Conservation (phyloP, 2,329 filamentous ascomycete species). For the Cercospora brassicicola region DNA sequence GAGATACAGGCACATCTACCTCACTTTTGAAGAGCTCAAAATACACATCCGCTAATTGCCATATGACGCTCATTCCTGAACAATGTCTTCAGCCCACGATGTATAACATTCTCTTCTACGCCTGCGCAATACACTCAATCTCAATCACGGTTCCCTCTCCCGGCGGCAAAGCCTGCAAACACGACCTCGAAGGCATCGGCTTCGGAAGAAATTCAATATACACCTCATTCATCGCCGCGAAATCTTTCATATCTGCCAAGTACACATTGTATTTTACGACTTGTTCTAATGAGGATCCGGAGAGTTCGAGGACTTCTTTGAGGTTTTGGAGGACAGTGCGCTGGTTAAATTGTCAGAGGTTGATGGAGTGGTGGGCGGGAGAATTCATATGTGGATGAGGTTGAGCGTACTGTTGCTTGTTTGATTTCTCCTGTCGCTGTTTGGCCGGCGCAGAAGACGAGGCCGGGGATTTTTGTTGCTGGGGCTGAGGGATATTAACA, state of each 20-base stretch:
- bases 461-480: constrained; percentile 48
- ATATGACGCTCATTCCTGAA: too few species aligned
- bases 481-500: constrained; percentile 37
- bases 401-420: constrained; percentile 44
- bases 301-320: constrained; percentile 15
- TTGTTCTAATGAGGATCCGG: constrained; percentile 47
- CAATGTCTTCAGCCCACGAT: neutral
- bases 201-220: constrained; percentile 40
- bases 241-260: constrained; percentile 63
- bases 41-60: too few species aligned
- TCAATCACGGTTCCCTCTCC: constrained; percentile 49
- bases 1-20: too few species aligned
- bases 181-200: constrained; percentile 21
- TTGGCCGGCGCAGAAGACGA: constrained; percentile 51
- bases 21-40: too few species aligned
- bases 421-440: constrained; percentile 54
- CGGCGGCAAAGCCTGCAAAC: constrained; percentile 48
- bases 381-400: too few species aligned
- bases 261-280: constrained; percentile 67
- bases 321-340: constrained; percentile 12
- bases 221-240: constrained; percentile 57
- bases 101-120: neutral
- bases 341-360: neutral
- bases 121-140: constrained; percentile 46
- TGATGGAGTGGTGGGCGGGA: too few species aligned